These are phyloP conservation scores for Mediolabrus comicus DNA, from an alignment of 108 stramenopile genomes.

Conservation along the genomic window DNA sequence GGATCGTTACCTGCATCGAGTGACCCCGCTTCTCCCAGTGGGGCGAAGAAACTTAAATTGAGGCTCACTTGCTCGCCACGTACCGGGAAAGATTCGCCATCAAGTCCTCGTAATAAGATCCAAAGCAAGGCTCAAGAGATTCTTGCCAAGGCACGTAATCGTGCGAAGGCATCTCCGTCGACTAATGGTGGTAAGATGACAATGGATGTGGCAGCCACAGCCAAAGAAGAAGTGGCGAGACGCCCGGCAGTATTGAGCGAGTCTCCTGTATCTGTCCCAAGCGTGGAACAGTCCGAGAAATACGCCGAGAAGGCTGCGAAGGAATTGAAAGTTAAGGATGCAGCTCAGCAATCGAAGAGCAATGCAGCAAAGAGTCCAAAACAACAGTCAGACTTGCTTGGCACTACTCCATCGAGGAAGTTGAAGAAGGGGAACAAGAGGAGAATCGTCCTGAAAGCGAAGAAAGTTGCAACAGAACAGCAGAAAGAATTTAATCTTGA, in stretches of 20 bases:
- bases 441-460: neutral
- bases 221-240: neutral
- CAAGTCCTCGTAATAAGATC: conserved; percentile 1
- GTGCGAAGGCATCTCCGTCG: conserved; percentile 18
- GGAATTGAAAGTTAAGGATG: neutral
- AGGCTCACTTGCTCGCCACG: conserved; percentile 21
- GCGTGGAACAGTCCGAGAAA: conserved; percentile 5
- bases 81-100: conserved; percentile 1
- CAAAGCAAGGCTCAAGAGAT: conserved; percentile 38
- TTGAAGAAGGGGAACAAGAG: conserved; percentile 2
- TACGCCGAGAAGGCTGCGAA: neutral
- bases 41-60: conserved; percentile 13
- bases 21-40: neutral
- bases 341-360: neutral
- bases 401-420: neutral
- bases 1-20: neutral
- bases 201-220: neutral
- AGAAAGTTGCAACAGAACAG: neutral
- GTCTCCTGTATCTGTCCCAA: conserved; percentile 36
- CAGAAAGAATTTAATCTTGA: neutral
- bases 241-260: conserved; percentile 37
- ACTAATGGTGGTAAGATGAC: neutral
- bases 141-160: conserved; percentile 37
- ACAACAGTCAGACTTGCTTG: neutral
- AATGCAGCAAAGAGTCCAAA: conserved; percentile 9